phyloP scores from a whole-genome alignment of 2,329 filamentous ascomycete genomes.

The Zopfia rhizophila region DNA sequence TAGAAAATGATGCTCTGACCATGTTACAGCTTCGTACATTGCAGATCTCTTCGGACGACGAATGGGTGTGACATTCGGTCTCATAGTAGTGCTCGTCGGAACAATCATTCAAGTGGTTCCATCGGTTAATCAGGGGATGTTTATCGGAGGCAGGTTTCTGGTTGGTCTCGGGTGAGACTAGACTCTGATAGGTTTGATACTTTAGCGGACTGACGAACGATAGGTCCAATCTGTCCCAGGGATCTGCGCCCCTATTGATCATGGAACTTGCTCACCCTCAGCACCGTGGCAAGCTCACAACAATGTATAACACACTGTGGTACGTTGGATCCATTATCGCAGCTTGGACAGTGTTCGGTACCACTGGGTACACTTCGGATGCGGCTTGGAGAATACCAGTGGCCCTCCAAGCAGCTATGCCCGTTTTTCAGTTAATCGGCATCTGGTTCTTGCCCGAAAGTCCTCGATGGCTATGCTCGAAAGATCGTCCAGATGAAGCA shows the following conservation, averaged over 20 bases:
- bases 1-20: background rate
- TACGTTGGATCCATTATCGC: conserved; percentile 37
- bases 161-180: no score
- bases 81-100: conserved; percentile 53
- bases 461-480: conserved; percentile 68
- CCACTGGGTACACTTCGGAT: conserved; percentile 67
- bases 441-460: conserved; percentile 64
- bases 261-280: conserved; percentile 73
- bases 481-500: conserved; percentile 60
- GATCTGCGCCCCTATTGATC: conserved; percentile 69
- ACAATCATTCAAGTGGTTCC: conserved; percentile 30
- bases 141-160: no score
- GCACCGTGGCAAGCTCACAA: conserved; percentile 69
- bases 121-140: conserved; percentile 56
- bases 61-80: conserved; percentile 45
- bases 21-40: conserved; percentile 47
- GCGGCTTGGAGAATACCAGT: conserved; percentile 64
- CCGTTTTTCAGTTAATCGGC: conserved; percentile 54
- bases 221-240: conserved; percentile 60
- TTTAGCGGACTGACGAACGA: no score
- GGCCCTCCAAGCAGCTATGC: conserved; percentile 61
- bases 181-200: no score
- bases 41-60: conserved; percentile 52
- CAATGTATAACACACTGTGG: conserved; percentile 73
- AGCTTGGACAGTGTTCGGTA: conserved; percentile 31